phyloP scores from a whole-genome alignment of 2,329 filamentous ascomycete species.

The Claviceps cyperi region DNA sequence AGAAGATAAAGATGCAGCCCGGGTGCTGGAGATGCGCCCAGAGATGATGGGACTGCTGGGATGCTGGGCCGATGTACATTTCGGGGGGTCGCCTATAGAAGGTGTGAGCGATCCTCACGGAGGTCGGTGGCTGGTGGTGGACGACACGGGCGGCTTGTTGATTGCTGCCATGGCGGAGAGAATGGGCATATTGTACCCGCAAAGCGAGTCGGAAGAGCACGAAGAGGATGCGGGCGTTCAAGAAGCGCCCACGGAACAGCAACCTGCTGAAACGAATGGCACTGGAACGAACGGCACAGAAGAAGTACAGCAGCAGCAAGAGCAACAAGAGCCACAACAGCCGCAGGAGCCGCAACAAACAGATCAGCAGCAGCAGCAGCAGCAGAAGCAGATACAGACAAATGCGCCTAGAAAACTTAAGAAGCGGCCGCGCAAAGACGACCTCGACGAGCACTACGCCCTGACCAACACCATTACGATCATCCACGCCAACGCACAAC shows the following conservation, averaged over 20 bases:
- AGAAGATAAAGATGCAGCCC: conserved; percentile 62
- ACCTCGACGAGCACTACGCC: conserved; percentile 51
- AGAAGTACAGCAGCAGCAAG: background rate
- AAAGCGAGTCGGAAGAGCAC: conserved; percentile 15
- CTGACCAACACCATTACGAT: conserved; percentile 65
- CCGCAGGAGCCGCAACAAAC: background rate
- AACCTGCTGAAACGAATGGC: background rate
- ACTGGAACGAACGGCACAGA: no score
- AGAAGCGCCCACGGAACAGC: background rate
- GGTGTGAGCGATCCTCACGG: conserved; percentile 15
- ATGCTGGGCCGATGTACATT: conserved; percentile 85
- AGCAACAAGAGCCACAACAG: background rate
- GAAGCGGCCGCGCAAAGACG: conserved; percentile 22
- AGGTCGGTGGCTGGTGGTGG: conserved; percentile 63
- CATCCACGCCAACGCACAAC: conserved; percentile 68
- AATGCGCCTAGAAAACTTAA: conserved; percentile 8
- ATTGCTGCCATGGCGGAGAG: conserved; percentile 76
- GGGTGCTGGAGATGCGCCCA: conserved; percentile 74
- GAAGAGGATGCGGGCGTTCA: background rate
- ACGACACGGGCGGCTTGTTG: conserved; percentile 73
- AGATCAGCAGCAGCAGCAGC: background rate
- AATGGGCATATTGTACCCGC: conserved; percentile 62
- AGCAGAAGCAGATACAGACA: background rate
- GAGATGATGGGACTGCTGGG: conserved; percentile 70
- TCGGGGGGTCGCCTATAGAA: conserved; percentile 21